Percentiles rank a stretch among this genome's conserved stretches.
Conservation (phyloP, 2,329 filamentous ascomycete genomes). For the Alternaria incomplexa region DNA sequence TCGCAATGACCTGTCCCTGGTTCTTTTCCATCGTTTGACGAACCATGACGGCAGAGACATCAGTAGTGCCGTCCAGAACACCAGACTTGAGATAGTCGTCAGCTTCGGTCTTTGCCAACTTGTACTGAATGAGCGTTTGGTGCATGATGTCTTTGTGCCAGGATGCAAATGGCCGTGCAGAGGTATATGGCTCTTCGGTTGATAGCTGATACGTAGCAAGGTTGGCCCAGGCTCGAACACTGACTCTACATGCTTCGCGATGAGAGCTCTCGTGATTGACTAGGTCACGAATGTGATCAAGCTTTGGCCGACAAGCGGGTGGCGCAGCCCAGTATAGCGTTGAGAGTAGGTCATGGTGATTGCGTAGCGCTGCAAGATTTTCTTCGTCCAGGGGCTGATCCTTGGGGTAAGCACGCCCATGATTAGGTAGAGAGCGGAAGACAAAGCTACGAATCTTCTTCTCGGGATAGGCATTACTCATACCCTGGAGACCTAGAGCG, state of each 20-base stretch:
- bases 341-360: constrained; percentile 67
- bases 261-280: constrained; percentile 65
- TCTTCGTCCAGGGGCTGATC: constrained; percentile 60
- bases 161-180: constrained; percentile 56
- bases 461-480: constrained; percentile 55
- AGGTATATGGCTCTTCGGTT: constrained; percentile 54
- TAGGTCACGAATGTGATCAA: constrained; percentile 60
- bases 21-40: constrained; percentile 62
- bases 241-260: constrained; percentile 65
- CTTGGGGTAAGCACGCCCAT: constrained; percentile 65
- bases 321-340: constrained; percentile 66
- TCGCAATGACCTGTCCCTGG: constrained; percentile 62
- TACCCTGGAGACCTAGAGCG: constrained; percentile 55
- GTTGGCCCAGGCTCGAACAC: constrained; percentile 64
- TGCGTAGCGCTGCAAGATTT: constrained; percentile 64
- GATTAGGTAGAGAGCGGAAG: constrained; percentile 65
- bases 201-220: constrained; percentile 64
- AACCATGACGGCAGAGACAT: constrained; percentile 56
- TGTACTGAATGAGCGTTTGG: constrained; percentile 62
- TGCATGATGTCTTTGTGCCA: constrained; percentile 63
- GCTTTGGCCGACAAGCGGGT: constrained; percentile 57
- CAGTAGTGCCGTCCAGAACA: constrained; percentile 42
- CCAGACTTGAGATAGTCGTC: constrained; percentile 58
- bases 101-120: constrained; percentile 62
- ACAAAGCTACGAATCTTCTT: constrained; percentile 64